A percentile compares a stretch with the other conserved stretches of the same genome.
These are phyloP conservation scores for Mrakia blollopis DNA, from an alignment of 768 basidiomycete species.

Conservation along the genomic window DNA sequence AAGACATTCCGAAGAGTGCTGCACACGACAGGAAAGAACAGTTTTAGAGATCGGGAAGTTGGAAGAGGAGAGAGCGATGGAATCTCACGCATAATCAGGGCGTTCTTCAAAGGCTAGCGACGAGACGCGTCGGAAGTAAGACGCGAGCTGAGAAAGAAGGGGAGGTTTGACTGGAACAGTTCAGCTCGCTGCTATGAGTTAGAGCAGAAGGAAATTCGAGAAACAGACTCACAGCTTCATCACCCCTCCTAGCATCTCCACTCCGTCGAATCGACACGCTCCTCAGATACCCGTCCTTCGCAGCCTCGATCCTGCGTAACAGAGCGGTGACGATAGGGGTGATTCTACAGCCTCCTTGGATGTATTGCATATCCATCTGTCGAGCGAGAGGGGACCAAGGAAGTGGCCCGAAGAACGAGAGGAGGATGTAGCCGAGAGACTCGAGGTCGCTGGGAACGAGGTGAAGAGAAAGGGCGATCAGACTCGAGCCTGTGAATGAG, in stretches of 20 bases:
- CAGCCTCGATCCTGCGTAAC: not conserved
- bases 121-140: conserved; percentile 4
- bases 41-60: not conserved
- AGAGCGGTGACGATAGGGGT: not conserved
- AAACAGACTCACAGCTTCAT: conserved; percentile 5
- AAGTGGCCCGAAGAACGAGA: conserved; percentile 8
- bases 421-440: conserved; percentile 21
- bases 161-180: no score
- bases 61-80: not conserved
- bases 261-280: not conserved
- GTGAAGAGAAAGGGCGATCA: not conserved
- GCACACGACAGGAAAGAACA: not conserved
- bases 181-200: no score
- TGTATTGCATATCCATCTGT: conserved; percentile 1
- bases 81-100: not conserved
- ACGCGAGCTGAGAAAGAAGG: not conserved
- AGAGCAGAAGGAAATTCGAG: not conserved
- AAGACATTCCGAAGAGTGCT: not conserved
- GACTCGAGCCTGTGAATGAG: not conserved
- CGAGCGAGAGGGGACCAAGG: conserved; percentile 16
- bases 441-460: conserved; percentile 8
- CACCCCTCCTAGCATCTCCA: not conserved
- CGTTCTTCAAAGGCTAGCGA: not conserved
- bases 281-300: not conserved
- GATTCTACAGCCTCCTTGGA: not conserved